A percentile compares a stretch with the other conserved stretches of the same genome.
phyloP scores from a whole-genome alignment of 2,329 filamentous ascomycete genomes.

The Chaetomium globosum region DNA sequence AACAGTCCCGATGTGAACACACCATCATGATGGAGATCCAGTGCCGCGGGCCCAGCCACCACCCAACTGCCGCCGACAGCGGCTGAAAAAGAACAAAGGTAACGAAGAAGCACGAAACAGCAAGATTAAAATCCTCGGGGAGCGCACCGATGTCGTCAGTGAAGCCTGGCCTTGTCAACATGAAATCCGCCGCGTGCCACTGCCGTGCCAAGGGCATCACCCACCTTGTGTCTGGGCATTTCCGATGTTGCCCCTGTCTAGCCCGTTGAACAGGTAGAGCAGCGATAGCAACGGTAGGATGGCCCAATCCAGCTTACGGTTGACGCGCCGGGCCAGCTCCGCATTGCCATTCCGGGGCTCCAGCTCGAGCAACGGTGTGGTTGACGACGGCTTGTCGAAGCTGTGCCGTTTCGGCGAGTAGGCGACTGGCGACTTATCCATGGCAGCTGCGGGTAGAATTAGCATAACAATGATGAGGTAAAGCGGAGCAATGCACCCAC shows the following conservation, averaged over 20 bases:
- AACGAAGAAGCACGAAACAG: conserved; percentile 60
- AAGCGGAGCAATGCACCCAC: neutral
- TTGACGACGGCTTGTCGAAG: conserved; percentile 13
- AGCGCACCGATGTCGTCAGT: conserved; percentile 56
- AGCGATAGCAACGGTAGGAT: conserved; percentile 37
- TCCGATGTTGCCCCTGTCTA: conserved; percentile 48
- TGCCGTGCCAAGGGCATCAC: conserved; percentile 29
- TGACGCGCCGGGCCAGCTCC: conserved; percentile 34
- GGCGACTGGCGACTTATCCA: neutral
- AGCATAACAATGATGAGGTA: neutral
- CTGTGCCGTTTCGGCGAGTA: neutral
- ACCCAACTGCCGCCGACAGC: conserved; percentile 50
- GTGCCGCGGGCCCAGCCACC: conserved; percentile 49
- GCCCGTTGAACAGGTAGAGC: conserved; percentile 47
- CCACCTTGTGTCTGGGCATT: conserved; percentile 47
- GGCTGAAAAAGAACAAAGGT: conserved; percentile 63
- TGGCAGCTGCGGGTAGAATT: neutral
- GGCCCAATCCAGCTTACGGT: conserved; percentile 44
- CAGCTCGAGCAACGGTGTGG: conserved; percentile 2
- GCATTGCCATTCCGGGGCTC: neutral
- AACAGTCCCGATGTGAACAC: neutral
- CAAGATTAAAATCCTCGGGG: conserved; percentile 57
- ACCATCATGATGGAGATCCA: conserved; percentile 58
- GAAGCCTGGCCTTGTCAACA: conserved; percentile 43
- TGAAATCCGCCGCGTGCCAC: neutral